Conservation (phyloP, 352 stramenopile genomes). For the Phytophthora chlamydospora region DNA sequence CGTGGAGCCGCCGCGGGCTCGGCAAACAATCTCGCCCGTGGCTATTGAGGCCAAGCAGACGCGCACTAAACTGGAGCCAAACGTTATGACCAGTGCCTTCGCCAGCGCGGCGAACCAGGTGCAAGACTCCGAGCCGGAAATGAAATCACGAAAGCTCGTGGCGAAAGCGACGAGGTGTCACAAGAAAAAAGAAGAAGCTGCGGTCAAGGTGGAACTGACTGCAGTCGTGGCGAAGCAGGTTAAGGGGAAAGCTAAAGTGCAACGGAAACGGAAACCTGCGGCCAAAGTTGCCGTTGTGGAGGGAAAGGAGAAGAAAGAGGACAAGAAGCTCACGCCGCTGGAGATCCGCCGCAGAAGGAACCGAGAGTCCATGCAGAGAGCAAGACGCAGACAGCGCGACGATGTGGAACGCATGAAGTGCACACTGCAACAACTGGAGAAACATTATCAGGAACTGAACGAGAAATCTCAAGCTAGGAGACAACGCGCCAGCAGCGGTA, state of each 20-base stretch:
- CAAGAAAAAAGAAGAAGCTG: slow-evolving; percentile 8
- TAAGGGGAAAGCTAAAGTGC: slow-evolving; percentile 14
- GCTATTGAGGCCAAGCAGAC: slow-evolving; percentile 28
- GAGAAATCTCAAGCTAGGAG: slow-evolving; percentile 39
- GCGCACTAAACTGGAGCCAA: slow-evolving; percentile 13
- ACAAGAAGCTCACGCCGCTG: slow-evolving; percentile 48
- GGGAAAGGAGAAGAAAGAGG: slow-evolving; percentile 20
- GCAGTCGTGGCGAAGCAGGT: background rate
- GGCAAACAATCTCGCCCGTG: slow-evolving; percentile 24
- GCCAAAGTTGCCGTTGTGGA: slow-evolving; percentile 6
- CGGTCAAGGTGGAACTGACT: slow-evolving; percentile 15
- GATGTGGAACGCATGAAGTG: slow-evolving; percentile 59
- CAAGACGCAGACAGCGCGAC: slow-evolving; percentile 48
- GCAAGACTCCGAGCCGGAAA: slow-evolving; percentile 31
- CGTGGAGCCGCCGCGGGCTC: slow-evolving; percentile 18
- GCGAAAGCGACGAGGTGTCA: background rate
- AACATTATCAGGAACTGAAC: slow-evolving; percentile 50
- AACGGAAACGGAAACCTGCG: slow-evolving; percentile 23
- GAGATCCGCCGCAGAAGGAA: slow-evolving; percentile 63
- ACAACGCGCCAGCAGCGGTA: slow-evolving; percentile 18
- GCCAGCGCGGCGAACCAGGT: slow-evolving; percentile 14
- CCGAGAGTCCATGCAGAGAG: slow-evolving; percentile 62
- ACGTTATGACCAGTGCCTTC: slow-evolving; percentile 9
- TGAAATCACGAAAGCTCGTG: background rate
- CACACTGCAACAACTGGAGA: slow-evolving; percentile 52